Conservation (phyloP, 805 yeast species). For the Scheffersomyces amazonensis region DNA sequence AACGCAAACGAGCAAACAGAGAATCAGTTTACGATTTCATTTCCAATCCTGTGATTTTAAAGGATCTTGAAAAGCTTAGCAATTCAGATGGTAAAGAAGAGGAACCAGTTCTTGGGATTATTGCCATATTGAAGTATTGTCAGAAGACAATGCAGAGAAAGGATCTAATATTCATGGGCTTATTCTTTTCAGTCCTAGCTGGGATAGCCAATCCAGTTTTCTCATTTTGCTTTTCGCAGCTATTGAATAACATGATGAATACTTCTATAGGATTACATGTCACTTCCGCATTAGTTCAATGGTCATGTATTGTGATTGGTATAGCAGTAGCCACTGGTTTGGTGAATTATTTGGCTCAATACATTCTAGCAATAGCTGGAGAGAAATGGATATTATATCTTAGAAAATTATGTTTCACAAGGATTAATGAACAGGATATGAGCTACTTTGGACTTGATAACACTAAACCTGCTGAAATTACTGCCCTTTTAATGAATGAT, state of each 20-base stretch:
- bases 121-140: constrained; percentile 24
- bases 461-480: constrained; percentile 48
- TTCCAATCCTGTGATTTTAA: constrained; percentile 19
- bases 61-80: constrained; percentile 14
- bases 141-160: constrained; percentile 15
- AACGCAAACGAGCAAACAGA: background rate
- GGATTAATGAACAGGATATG: constrained; percentile 50
- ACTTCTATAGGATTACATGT: constrained; percentile 22
- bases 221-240: constrained; percentile 70
- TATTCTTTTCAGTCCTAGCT: constrained; percentile 48
- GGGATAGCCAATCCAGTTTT: constrained; percentile 75
- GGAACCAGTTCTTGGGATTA: constrained; percentile 15
- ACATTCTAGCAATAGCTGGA: constrained; percentile 52
- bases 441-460: constrained; percentile 39
- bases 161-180: constrained; percentile 44
- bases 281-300: constrained; percentile 40
- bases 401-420: constrained; percentile 47
- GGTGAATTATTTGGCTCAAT: constrained; percentile 48
- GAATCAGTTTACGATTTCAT: constrained; percentile 11
- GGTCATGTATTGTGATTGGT: constrained; percentile 67
- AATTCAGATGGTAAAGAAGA: constrained; percentile 7
- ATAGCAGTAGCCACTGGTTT: constrained; percentile 65
- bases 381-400: constrained; percentile 65
- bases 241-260: constrained; percentile 64
- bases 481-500: constrained; percentile 76